These are phyloP conservation scores for Glaciozyma antarctica DNA, from an alignment of 768 basidiomycete species.

Conservation along the genomic window DNA sequence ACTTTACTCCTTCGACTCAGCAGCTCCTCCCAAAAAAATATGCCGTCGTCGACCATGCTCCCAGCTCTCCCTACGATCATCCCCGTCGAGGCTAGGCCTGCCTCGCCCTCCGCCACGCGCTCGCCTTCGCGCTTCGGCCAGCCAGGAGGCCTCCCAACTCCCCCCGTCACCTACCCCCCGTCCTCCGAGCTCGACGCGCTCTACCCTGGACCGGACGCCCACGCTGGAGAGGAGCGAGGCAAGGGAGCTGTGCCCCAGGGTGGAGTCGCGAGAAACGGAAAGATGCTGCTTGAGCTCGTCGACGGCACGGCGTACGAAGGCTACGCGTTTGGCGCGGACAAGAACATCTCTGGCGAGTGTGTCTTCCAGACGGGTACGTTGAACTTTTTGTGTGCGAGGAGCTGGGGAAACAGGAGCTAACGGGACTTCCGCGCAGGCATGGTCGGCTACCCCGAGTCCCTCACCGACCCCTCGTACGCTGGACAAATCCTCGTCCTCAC, in stretches of 20 bases:
- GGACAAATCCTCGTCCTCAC: slow-evolving; percentile 96
- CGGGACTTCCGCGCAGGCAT: slow-evolving; percentile 55
- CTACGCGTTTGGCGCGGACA: slow-evolving; percentile 86
- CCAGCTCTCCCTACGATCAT: too few species aligned
- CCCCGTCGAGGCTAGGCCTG: not conserved
- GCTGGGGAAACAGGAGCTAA: not conserved
- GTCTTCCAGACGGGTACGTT: slow-evolving; percentile 94
- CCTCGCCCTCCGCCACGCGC: slow-evolving; percentile 3
- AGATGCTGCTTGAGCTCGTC: slow-evolving; percentile 65
- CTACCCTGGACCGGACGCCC: slow-evolving; percentile 16
- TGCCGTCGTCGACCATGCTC: not conserved
- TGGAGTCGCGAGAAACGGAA: not conserved
- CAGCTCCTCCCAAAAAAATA: not conserved
- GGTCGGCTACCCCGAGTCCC: slow-evolving; percentile 96
- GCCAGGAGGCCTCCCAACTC: slow-evolving; percentile 9
- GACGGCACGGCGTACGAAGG: slow-evolving; percentile 84
- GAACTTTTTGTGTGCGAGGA: not conserved
- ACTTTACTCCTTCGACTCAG: too few species aligned
- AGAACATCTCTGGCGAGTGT: slow-evolving; percentile 92
- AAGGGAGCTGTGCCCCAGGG: not conserved
- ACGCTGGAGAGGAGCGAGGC: not conserved
- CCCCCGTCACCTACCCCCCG: slow-evolving; percentile 18
- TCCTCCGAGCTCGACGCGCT: slow-evolving; percentile 15
- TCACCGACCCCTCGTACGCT: slow-evolving; percentile 97
- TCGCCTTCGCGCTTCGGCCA: slow-evolving; percentile 11